Evolutionary conservation across 2,329 filamentous ascomycete genomes (phyloP), one percentile per base, ranked within the genome.

Genomic region (Mariannaea sp.): DNA sequence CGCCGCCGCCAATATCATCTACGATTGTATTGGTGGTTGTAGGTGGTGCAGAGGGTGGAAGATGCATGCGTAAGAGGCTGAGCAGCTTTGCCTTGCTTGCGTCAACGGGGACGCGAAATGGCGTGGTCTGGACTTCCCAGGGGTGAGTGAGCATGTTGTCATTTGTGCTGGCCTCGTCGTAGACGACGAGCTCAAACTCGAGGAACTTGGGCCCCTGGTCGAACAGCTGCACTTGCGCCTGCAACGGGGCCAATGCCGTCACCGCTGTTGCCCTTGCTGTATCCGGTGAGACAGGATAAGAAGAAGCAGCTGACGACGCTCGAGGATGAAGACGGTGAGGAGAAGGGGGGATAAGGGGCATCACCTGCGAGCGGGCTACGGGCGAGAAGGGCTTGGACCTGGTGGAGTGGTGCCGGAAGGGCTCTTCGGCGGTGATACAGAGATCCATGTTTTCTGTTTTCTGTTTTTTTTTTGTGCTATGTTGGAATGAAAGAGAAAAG

Each of bases 41-140:
- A 32, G 47, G 22, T 1, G 20, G 39, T 3, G 47, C 36, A 7
- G 6, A 45, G 4, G 32, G 17, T 7, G 63, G 63, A n/a, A 66
- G 55, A 7, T 44, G 54, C 6, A 32, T 45, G 17, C 67, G 65
- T 1, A 70, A 51, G 5, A 61, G 57, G 14, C 52, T 44, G 9
- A 70, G 41, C 13, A 70, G 68, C 45, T 66, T 60, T 5, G 55
- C 59, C 26, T 66, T 64, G 8, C 58, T 57, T 7, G 62, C 61
- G 14, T 49, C 35, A 26, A 57, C 39, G 13, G 60, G 35, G 33
- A 67, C 49, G 17, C 48, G 38, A 9, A 67, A 43, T 8, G 58
- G 57, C 7, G 38, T 26, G 5, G 40, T n/a, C 6, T 57, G 61
- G 32, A 60, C 38, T n/a, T 66, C 60, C 65, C 65, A 67, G 7